Evolutionary conservation across 345 rosid species (phyloP).

Genomic region (Populus tremula): DNA sequence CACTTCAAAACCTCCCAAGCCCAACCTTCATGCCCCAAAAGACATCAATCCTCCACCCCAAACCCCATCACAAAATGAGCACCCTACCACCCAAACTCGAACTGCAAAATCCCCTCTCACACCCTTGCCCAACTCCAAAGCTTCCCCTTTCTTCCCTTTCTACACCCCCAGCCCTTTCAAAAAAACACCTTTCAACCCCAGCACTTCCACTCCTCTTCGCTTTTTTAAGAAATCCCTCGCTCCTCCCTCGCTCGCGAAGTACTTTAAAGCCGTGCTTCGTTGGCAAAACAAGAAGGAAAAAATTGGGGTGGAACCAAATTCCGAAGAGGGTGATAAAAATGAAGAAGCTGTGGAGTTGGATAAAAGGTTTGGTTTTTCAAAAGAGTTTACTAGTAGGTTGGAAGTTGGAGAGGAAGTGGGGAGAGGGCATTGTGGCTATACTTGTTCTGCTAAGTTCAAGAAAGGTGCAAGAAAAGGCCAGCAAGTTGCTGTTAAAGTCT

Average conservation of each 20-base stretch:
- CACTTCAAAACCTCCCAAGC: constrained; percentile 62
- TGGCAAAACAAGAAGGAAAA: constrained; percentile 58
- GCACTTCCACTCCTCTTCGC: constrained; percentile 76
- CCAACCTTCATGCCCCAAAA: constrained; percentile 63
- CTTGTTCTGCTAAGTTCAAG: constrained; percentile 88
- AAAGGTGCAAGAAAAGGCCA: constrained; percentile 84
- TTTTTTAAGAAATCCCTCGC: constrained; percentile 75
- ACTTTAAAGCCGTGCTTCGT: constrained; percentile 68
- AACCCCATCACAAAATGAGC: constrained; percentile 25
- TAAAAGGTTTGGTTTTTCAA: constrained; percentile 88
- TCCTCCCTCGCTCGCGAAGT: constrained; percentile 96
- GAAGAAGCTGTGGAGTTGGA: constrained; percentile 52
- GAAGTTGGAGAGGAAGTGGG: constrained; percentile 91
- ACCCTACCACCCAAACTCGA: constrained; percentile 21
- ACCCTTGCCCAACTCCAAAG: constrained; percentile 8
- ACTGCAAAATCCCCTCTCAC: constrained; percentile 31
- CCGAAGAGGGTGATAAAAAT: constrained; percentile 35
- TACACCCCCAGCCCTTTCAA: constrained; percentile 88
- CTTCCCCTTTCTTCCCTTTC: constrained; percentile 80
- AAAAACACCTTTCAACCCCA: constrained; percentile 68
- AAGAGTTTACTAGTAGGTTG: constrained; percentile 54
- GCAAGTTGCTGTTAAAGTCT: constrained; percentile 89
- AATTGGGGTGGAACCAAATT: constrained; percentile 29
- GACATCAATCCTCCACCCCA: constrained; percentile 9
- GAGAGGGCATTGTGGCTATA: constrained; percentile 95